Evolutionary conservation across 768 basidiomycete species (phyloP).

Genomic region (Suillus ampliporus): DNA sequence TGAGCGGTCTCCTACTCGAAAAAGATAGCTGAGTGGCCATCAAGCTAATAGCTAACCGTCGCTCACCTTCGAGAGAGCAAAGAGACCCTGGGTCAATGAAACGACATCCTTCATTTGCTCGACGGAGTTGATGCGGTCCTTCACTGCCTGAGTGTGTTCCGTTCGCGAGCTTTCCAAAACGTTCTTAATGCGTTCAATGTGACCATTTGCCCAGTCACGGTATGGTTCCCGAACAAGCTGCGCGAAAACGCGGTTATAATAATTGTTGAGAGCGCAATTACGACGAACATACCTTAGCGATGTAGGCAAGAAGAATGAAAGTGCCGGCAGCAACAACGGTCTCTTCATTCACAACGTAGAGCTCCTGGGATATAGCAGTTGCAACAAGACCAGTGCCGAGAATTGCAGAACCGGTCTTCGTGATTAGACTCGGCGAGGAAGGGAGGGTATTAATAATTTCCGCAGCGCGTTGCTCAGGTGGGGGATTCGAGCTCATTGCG

Average conservation of each 20-base stretch:
- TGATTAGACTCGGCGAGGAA: constrained; percentile 84
- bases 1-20: constrained; percentile 81
- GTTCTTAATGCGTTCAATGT: constrained; percentile 83
- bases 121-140: constrained; percentile 90
- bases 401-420: constrained; percentile 93
- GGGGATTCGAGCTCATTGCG: constrained; percentile 68
- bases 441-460: constrained; percentile 90
- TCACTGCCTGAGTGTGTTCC: constrained; percentile 92
- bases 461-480: constrained; percentile 86
- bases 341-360: constrained; percentile 98
- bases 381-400: constrained; percentile 89
- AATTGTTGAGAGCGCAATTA: constrained; percentile 7
- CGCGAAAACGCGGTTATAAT: constrained; percentile 19
- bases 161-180: constrained; percentile 82
- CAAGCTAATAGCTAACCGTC: too few relatives aligned
- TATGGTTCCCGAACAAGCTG: constrained; percentile 87
- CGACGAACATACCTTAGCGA: constrained; percentile 70
- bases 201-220: constrained; percentile 88
- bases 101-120: constrained; percentile 96
- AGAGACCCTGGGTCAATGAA: constrained; percentile 87
- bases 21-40: background rate
- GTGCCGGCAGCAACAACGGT: constrained; percentile 87
- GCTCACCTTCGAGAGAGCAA: constrained; percentile 86
- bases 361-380: constrained; percentile 94
- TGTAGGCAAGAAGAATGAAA: constrained; percentile 79